Evolutionary conservation across 768 basidiomycete species (phyloP).

Genomic region (Pleurotus citrinopileatus): DNA sequence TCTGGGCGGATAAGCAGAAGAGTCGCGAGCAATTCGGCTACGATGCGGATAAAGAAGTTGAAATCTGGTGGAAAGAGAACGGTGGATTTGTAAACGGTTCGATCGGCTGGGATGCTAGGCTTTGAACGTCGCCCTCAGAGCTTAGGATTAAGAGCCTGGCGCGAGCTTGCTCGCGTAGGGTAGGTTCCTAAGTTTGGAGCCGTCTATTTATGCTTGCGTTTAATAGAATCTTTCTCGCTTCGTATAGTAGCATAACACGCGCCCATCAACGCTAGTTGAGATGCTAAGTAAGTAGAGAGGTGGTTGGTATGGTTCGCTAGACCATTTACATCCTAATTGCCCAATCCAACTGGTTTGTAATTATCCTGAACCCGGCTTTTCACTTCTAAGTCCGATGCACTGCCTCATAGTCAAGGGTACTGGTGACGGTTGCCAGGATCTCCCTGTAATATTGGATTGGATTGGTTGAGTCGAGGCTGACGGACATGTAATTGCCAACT

Average conservation of each 20-base stretch:
- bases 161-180: no score
- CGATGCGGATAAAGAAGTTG: conserved; percentile 49
- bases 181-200: neutral
- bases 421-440: neutral
- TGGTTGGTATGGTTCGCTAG: neutral
- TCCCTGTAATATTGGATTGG: no score
- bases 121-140: neutral
- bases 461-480: no score
- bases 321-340: conserved; percentile 4
- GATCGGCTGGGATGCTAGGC: neutral
- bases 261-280: neutral
- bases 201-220: conserved; percentile 1
- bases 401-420: neutral
- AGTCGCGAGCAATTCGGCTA: conserved; percentile 46
- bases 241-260: neutral
- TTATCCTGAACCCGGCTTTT: neutral
- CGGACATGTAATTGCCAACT: no score
- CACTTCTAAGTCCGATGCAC: conserved; percentile 1
- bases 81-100: neutral
- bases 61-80: conserved; percentile 42
- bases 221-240: neutral
- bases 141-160: no score
- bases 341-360: neutral
- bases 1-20: conserved; percentile 58
- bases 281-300: neutral